Evolutionary conservation across 2,329 filamentous ascomycete species (phyloP).

Genomic region (Neocatenulostroma microsporum): DNA sequence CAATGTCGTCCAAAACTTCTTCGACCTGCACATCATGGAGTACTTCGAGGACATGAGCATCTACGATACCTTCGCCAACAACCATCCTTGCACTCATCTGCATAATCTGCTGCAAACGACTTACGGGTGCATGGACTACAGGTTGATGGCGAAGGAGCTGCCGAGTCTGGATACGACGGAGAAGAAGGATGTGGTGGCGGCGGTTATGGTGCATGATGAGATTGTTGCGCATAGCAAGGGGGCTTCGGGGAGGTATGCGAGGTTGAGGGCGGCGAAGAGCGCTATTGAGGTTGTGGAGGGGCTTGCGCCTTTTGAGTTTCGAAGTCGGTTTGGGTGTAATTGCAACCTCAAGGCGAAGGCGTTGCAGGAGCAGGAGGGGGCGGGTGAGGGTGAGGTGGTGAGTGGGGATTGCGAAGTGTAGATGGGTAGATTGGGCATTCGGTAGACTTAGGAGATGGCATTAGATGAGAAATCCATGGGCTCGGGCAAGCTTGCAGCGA

Average conservation of each 20-base stretch:
- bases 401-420: conserved; percentile 2
- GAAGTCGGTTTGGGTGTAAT: conserved; percentile 53
- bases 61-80: conserved; percentile 74
- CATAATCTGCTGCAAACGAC: conserved; percentile 55
- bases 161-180: conserved; percentile 41
- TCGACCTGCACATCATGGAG: conserved; percentile 61
- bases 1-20: conserved; percentile 65
- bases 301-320: conserved; percentile 51
- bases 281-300: conserved; percentile 48
- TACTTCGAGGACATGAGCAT: conserved; percentile 81
- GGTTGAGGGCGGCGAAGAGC: conserved; percentile 56
- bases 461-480: too few species aligned
- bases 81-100: conserved; percentile 68
- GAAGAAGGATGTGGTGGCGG: conserved; percentile 52
- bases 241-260: conserved; percentile 63
- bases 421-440: not conserved
- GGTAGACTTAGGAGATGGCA: too few species aligned
- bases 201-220: conserved; percentile 65
- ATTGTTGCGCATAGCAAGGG: conserved; percentile 57
- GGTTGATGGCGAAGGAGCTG: conserved; percentile 48
- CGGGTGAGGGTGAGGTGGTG: not conserved
- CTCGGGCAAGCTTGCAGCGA: too few species aligned
- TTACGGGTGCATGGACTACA: conserved; percentile 58
- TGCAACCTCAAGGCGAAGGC: conserved; percentile 38
- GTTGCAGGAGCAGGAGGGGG: not conserved